Conservation (phyloP, 2,329 filamentous ascomycete species). For the Cadophora gregata region DNA sequence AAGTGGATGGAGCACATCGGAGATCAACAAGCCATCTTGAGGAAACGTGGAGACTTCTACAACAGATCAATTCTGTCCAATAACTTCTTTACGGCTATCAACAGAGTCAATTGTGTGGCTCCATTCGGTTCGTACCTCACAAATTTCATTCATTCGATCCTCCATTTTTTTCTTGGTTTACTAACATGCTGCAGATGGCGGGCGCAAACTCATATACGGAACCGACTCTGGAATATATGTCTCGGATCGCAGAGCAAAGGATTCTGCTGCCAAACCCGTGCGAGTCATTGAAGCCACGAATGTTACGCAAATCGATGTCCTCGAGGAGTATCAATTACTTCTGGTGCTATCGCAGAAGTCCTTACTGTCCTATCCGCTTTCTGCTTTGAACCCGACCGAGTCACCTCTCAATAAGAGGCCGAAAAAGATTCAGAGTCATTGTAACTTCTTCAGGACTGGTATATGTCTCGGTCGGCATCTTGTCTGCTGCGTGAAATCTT, state of each 20-base stretch:
- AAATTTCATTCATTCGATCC: constrained; percentile 26
- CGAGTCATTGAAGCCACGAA: constrained; percentile 84
- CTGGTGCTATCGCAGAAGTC: constrained; percentile 94
- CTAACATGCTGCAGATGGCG: constrained; percentile 70
- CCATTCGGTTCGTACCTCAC: constrained; percentile 73
- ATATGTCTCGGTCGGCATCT: constrained; percentile 93
- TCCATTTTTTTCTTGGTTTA: constrained; percentile 6
- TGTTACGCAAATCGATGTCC: constrained; percentile 93
- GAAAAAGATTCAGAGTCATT: constrained; percentile 96
- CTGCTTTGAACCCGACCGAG: constrained; percentile 85
- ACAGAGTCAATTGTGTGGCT: constrained; percentile 92
- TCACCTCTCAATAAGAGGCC: constrained; percentile 81
- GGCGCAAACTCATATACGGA: constrained; percentile 90
- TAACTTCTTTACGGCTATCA: constrained; percentile 67
- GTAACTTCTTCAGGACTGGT: constrained; percentile 97
- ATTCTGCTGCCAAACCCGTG: constrained; percentile 73
- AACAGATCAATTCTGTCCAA: constrained; percentile 69
- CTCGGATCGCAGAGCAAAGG: constrained; percentile 87
- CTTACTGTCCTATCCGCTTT: constrained; percentile 84
- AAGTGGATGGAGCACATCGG: constrained; percentile 99
- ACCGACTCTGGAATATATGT: constrained; percentile 95
- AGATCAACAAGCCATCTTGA: constrained; percentile 83
- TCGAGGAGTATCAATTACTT: constrained; percentile 93
- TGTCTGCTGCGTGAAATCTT: constrained; percentile 96
- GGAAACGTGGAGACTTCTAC: constrained; percentile 90